Evolutionary conservation across 805 yeast genomes (phyloP).

Genomic region (Zygosaccharomyces bisporus): DNA sequence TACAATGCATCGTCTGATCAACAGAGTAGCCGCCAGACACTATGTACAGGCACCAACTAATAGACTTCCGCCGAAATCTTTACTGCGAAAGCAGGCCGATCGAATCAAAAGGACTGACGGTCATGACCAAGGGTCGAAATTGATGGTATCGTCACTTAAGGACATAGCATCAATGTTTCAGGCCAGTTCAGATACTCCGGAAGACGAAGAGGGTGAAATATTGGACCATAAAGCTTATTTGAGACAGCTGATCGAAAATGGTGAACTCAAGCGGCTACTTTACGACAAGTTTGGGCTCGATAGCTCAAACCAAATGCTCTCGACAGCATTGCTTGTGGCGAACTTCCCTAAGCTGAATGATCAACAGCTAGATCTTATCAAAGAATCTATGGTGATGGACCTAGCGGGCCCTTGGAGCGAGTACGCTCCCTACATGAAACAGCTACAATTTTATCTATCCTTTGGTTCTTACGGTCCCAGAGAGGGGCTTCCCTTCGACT

Average conservation of each 20-base stretch:
- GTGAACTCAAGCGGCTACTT: constrained; percentile 18
- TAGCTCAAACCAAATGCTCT: not conserved
- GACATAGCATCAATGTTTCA: constrained; percentile 29
- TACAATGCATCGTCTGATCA: not conserved
- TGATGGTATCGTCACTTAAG: constrained; percentile 21
- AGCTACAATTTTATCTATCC: constrained; percentile 55
- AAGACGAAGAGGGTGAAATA: constrained; percentile 23
- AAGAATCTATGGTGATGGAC: constrained; percentile 29
- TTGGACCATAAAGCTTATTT: constrained; percentile 10
- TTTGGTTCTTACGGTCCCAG: constrained; percentile 74
- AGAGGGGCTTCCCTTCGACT: constrained; percentile 47
- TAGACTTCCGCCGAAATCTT: constrained; percentile 21
- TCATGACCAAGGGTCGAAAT: constrained; percentile 6
- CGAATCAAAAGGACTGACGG: constrained; percentile 13
- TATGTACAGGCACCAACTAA: constrained; percentile 5
- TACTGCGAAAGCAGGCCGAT: constrained; percentile 23
- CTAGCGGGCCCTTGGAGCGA: constrained; percentile 51
- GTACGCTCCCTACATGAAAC: constrained; percentile 47
- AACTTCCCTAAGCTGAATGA: constrained; percentile 15
- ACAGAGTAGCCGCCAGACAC: not conserved
- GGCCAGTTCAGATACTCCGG: constrained; percentile 24
- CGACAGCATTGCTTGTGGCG: constrained; percentile 6
- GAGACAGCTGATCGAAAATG: constrained; percentile 13
- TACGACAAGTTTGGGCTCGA: constrained; percentile 14
- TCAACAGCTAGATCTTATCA: constrained; percentile 17